Conservation (phyloP, 306 rosid species). For the Spatholobus suberectus region DNA sequence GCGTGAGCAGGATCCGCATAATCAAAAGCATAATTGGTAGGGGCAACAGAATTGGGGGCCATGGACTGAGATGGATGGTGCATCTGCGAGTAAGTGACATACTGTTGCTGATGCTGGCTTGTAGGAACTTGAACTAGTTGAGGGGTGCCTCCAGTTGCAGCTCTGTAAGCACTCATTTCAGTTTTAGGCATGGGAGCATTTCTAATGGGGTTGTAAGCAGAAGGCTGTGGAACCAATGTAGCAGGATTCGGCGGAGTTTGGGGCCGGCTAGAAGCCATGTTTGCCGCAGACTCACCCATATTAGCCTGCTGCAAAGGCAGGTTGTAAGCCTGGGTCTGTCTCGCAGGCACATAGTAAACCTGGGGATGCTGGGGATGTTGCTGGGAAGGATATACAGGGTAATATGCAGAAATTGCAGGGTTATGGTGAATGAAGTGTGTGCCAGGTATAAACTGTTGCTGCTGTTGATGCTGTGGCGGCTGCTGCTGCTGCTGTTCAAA, state of each 20-base stretch:
- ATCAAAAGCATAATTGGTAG: slow-evolving; percentile 68
- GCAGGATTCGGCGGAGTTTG: slow-evolving; percentile 69
- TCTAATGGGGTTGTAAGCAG: slow-evolving; percentile 66
- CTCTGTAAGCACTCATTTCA: slow-evolving; percentile 78
- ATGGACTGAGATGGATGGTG: slow-evolving; percentile 89
- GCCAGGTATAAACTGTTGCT: slow-evolving; percentile 74
- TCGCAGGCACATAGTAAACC: slow-evolving; percentile 76
- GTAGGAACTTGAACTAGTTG: slow-evolving; percentile 81
- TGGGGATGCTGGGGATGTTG: slow-evolving; percentile 71
- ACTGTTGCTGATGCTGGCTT: slow-evolving; percentile 82
- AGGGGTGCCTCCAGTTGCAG: slow-evolving; percentile 63
- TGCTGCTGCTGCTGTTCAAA: slow-evolving; percentile 66
- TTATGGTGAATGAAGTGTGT: slow-evolving; percentile 80
- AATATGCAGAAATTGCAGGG: slow-evolving; percentile 67
- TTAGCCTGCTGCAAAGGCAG: slow-evolving; percentile 72
- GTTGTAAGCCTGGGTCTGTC: slow-evolving; percentile 81
- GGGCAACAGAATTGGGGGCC: slow-evolving; percentile 58
- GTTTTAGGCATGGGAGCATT: slow-evolving; percentile 69
- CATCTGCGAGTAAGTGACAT: slow-evolving; percentile 75
- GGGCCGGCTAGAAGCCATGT: slow-evolving; percentile 60
- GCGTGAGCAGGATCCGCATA: slow-evolving; percentile 73
- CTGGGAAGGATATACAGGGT: slow-evolving; percentile 88
- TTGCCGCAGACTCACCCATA: slow-evolving; percentile 58
- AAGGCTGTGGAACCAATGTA: slow-evolving; percentile 51
- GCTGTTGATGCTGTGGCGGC: slow-evolving; percentile 66